Conservation (phyloP, 768 basidiomycete genomes). For the Strobilomyces confusus region DNA sequence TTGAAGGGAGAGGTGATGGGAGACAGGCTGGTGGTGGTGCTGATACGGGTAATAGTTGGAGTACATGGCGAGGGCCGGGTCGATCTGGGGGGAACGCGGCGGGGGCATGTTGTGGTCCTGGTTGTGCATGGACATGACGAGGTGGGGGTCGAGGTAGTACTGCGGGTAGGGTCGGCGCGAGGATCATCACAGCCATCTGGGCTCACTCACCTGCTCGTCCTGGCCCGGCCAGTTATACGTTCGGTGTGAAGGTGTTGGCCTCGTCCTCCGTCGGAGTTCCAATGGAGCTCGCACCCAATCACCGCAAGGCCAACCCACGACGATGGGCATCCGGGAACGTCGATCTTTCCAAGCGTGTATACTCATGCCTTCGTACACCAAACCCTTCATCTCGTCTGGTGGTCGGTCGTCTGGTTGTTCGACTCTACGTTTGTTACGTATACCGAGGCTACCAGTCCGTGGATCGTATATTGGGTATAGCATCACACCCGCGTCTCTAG, state of each 20-base stretch:
- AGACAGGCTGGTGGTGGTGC: slow-evolving; percentile 44
- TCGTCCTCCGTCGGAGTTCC: slow-evolving; percentile 1
- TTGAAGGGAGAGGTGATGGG: slow-evolving; percentile 53
- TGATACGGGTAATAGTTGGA: slow-evolving; percentile 59
- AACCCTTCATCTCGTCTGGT: too few relatives aligned
- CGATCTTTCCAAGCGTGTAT: too few relatives aligned
- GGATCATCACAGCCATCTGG: too few relatives aligned
- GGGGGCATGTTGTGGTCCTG: slow-evolving; percentile 44
- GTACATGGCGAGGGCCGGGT: slow-evolving; percentile 68
- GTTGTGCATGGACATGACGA: slow-evolving; percentile 40
- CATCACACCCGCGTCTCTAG: too few relatives aligned
- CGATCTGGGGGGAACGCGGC: slow-evolving; percentile 61
- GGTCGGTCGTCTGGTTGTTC: too few relatives aligned
- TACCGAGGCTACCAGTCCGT: too few relatives aligned
- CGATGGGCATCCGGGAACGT: too few relatives aligned
- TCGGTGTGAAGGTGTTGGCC: neutral
- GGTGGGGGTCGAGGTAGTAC: slow-evolving; percentile 31
- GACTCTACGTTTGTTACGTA: too few relatives aligned
- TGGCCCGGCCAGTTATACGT: too few relatives aligned
- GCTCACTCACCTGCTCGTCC: too few relatives aligned
- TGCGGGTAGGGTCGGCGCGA: slow-evolving; percentile 13
- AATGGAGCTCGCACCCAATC: neutral
- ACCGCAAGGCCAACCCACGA: neutral
- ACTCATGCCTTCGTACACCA: too few relatives aligned
- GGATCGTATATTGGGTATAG: too few relatives aligned